A percentile compares a stretch with the other conserved stretches of the same genome.
These are phyloP conservation scores for Heritiera littoralis DNA, from an alignment of 345 rosid genomes.

Conservation along the genomic window DNA sequence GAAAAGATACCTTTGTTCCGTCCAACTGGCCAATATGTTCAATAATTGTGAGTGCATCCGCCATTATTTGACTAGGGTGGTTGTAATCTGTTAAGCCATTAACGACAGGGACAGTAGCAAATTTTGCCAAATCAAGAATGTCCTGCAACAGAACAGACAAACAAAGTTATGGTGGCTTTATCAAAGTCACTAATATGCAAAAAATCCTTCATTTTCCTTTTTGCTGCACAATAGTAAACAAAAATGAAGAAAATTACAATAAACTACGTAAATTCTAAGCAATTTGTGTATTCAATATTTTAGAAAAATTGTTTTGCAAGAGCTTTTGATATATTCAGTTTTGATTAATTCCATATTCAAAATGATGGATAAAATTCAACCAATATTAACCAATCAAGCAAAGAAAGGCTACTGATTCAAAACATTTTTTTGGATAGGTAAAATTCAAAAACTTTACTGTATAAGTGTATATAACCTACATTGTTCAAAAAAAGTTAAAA, in stretches of 20 bases:
- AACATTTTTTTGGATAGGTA: too few species aligned
- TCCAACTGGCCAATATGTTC: conserved; percentile 83
- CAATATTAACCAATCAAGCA: not conserved
- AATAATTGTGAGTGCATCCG: conserved; percentile 95
- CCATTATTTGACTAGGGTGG: conserved; percentile 98
- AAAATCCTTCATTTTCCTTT: conserved; percentile 60
- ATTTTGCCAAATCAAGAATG: conserved; percentile 87
- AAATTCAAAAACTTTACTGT: not conserved
- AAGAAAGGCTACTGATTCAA: too few species aligned
- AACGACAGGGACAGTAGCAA: conserved; percentile 77
- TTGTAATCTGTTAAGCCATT: conserved; percentile 93
- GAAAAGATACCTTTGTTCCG: conserved; percentile 76
- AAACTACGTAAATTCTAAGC: not conserved
- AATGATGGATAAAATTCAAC: not conserved
- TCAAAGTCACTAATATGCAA: conserved; percentile 83
- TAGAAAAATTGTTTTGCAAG: not conserved
- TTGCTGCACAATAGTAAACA: conserved; percentile 40
- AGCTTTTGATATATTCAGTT: not conserved
- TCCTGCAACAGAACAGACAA: conserved; percentile 50
- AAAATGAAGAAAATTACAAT: conserved; percentile 15
- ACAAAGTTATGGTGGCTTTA: conserved; percentile 57
- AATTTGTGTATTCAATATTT: not conserved
- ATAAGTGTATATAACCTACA: not conserved
- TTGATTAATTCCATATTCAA: conserved; percentile 6
- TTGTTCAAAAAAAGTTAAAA: not conserved